phyloP scores from a whole-genome alignment of 2,329 filamentous ascomycete species.

The Aureobasidium sp. region DNA sequence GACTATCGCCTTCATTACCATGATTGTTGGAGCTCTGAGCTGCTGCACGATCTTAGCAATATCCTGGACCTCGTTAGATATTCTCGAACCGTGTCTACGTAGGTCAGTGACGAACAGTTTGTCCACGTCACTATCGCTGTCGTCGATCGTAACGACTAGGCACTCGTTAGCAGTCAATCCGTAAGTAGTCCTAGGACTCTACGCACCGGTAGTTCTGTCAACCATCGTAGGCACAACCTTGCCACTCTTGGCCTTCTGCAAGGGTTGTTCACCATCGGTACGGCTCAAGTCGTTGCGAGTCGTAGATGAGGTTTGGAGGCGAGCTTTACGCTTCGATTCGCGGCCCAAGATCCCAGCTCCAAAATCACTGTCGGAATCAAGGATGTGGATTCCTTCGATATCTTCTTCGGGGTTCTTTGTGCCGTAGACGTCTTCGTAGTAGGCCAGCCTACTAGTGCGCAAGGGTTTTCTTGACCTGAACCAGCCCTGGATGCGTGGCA shows the following conservation, averaged over 20 bases:
- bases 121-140: not conserved
- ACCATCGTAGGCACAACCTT: not conserved
- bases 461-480: not conserved
- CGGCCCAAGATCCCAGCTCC: not conserved
- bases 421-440: not conserved
- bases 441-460: not conserved
- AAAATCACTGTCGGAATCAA: not conserved
- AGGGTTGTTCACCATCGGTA: not conserved
- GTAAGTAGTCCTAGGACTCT: rapidly evolving
- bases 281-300: not conserved
- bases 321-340: not conserved
- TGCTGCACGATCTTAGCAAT: not conserved
- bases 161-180: not conserved
- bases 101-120: not conserved
- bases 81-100: not conserved
- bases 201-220: not conserved
- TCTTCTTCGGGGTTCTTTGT: not conserved
- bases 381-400: not conserved
- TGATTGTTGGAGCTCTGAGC: not conserved
- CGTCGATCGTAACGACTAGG: not conserved
- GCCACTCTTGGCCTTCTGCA: not conserved
- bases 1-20: not conserved
- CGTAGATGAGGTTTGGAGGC: not conserved
- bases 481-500: not conserved
- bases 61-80: no score